These are phyloP conservation scores for Suillus fuscotomentosus DNA, from an alignment of 768 basidiomycete genomes.

Conservation along the genomic window DNA sequence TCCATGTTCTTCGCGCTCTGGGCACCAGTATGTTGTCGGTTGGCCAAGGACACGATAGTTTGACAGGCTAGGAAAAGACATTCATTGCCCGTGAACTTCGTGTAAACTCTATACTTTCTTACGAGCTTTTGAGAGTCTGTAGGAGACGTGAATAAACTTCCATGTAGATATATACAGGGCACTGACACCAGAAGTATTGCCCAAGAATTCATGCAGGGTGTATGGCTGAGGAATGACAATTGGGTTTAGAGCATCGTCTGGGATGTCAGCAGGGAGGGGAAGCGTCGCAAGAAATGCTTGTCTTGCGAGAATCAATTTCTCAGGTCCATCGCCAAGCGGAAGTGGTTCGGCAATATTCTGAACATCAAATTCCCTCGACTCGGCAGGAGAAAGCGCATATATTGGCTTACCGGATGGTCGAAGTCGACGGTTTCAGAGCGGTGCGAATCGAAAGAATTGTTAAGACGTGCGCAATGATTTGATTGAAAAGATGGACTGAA, in stretches of 20 bases:
- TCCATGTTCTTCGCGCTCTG: constrained; percentile 80
- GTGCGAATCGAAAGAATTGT: background rate
- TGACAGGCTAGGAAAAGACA: constrained; percentile 43
- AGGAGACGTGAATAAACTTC: background rate
- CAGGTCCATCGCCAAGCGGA: constrained; percentile 15
- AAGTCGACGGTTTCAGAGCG: constrained; percentile 1
- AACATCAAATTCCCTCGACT: background rate
- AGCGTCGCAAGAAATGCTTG: constrained; percentile 56
- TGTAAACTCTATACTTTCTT: constrained; percentile 22
- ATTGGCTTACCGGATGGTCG: constrained; percentile 18
- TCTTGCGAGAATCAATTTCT: constrained; percentile 51
- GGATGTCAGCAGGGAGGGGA: constrained; percentile 62
- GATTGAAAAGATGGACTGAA: background rate
- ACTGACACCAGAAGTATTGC: constrained; percentile 55
- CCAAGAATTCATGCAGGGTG: constrained; percentile 69
- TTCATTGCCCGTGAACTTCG: constrained; percentile 2
- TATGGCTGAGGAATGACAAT: constrained; percentile 63
- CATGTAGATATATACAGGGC: background rate
- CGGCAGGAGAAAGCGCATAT: constrained; percentile 11
- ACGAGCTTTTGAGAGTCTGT: constrained; percentile 60
- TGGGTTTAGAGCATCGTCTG: constrained; percentile 66
- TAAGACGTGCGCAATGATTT: background rate
- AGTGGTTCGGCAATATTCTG: background rate
- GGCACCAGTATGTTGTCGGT: constrained; percentile 73
- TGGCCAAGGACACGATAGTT: constrained; percentile 70